Conservation (phyloP, 1,284 basidiomycete species). For the Trametes versicolor region DNA sequence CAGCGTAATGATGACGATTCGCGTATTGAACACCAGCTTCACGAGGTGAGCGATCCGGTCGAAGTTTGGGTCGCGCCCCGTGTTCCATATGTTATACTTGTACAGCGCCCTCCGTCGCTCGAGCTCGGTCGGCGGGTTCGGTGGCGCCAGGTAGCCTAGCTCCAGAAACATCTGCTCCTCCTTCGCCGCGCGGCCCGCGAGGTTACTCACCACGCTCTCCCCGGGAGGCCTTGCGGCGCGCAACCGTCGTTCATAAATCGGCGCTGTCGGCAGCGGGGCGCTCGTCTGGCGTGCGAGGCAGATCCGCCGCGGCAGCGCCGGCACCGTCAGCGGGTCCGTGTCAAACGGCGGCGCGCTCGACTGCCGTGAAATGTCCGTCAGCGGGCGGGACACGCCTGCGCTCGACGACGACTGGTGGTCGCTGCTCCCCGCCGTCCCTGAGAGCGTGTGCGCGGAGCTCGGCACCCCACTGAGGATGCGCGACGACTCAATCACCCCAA, state of each 20-base stretch:
- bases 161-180: conserved; percentile 70
- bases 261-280: conserved; percentile 61
- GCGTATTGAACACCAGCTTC: conserved; percentile 93
- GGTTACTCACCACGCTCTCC: conserved; percentile 46
- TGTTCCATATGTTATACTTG: conserved; percentile 89
- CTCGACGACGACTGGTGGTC: background rate
- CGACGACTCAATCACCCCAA: conserved; percentile 36
- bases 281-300: conserved; percentile 69
- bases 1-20: conserved; percentile 84
- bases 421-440: background rate
- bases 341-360: conserved; percentile 42
- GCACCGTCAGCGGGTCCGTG: conserved; percentile 45
- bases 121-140: conserved; percentile 83
- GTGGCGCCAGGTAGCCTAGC: conserved; percentile 80
- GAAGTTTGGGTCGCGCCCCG: conserved; percentile 88
- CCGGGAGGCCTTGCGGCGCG: conserved; percentile 51
- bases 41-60: conserved; percentile 91
- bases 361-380: conserved; percentile 38
- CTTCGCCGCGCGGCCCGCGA: conserved; percentile 59
- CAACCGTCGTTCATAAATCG: conserved; percentile 50
- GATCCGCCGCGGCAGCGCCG: conserved; percentile 59
- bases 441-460: conserved; percentile 1
- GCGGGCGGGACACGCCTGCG: background rate
- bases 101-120: conserved; percentile 84
- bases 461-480: conserved; percentile 12